Evolutionary conservation across 305 asterid genomes (phyloP), one percentile per base, ranked within the genome.

Genomic region (Plantago lanceolata): DNA sequence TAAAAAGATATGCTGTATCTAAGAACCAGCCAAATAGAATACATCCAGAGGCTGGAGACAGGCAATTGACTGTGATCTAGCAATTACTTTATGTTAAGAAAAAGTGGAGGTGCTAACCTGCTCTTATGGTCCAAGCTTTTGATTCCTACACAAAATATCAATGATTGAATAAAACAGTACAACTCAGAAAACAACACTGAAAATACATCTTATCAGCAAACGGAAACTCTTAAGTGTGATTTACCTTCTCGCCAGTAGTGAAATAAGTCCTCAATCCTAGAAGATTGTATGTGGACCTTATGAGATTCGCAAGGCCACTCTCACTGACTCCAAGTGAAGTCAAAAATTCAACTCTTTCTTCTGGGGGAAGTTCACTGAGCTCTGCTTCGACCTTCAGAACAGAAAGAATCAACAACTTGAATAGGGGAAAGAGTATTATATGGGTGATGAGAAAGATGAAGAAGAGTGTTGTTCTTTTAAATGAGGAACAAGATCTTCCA

Each of bases 211-310:
- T 11, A 54, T 54, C 37, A 43, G 48, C 28, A 55, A 63, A 29
- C 19, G 63, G 12, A 47, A 65, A 49, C 19, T 52, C 47, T 63
- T 44, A 54, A 26, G 48, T 59, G 51, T 48, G 26, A 48, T 64
- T 61, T 67, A 92, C 98, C 98, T 93, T 93, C 78, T 92, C 98
- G 59, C 97, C 97, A 29, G 98, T 87, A 43, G 98, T 92, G 84
- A 92, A 92, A 81, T 93, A 93, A 44, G 98, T 89, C 47, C 94
- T 89, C 70, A 89, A 71, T 43, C 98, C 98, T 14, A 93, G 82
- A 69, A 93, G 97, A 67, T 48, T 76, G 82, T 93, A 93, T 48
- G 98, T 89, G 76, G 75, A 91, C 77, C 95, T 85, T 33, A 93
- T 85, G 67, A 93, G 96, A 76, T 89, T 93, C 68, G 97, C 98